Percentiles rank a stretch among this genome's conserved stretches.
These are phyloP conservation scores for Erodium chrysanthum DNA, from an alignment of 441 rosid species.

Conservation along the genomic window DNA sequence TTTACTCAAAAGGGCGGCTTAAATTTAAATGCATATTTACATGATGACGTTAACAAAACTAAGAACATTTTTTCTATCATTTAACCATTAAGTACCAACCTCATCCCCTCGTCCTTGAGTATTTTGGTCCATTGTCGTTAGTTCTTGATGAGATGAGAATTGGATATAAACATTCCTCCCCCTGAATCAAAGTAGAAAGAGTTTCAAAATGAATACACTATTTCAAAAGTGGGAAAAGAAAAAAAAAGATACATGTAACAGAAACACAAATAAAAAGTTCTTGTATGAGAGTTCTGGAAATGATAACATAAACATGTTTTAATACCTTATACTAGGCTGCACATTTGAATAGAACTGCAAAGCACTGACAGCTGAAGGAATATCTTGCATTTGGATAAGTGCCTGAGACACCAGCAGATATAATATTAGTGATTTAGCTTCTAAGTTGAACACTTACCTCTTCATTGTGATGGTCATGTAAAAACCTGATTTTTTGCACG, in stretches of 20 bases:
- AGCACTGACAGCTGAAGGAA: conserved; percentile 75
- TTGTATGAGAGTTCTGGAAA: background rate
- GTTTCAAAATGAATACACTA: background rate
- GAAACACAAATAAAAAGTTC: background rate
- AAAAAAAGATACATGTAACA: background rate
- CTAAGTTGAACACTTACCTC: conserved; percentile 13
- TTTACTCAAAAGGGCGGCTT: background rate
- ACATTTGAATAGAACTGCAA: conserved; percentile 68
- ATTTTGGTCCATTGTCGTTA: conserved; percentile 88
- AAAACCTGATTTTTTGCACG: conserved; percentile 95
- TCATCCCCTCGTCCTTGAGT: conserved; percentile 89
- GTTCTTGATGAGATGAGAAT: conserved; percentile 95
- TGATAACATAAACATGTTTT: conserved; percentile 9
- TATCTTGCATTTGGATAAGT: conserved; percentile 96
- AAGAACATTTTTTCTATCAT: conserved; percentile 3
- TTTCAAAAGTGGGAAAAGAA: conserved; percentile 8
- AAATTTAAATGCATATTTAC: background rate
- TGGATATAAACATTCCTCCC: conserved; percentile 95
- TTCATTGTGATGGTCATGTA: conserved; percentile 5
- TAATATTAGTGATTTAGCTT: conserved; percentile 4
- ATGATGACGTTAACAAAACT: background rate
- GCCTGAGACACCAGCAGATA: conserved; percentile 38
- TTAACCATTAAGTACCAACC: conserved; percentile 42
- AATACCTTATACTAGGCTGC: conserved; percentile 80
- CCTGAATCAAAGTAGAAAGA: conserved; percentile 28